Base-by-base conservation (phyloP, 805 yeast genomes). In the Cephaloascus albidus region DNA sequence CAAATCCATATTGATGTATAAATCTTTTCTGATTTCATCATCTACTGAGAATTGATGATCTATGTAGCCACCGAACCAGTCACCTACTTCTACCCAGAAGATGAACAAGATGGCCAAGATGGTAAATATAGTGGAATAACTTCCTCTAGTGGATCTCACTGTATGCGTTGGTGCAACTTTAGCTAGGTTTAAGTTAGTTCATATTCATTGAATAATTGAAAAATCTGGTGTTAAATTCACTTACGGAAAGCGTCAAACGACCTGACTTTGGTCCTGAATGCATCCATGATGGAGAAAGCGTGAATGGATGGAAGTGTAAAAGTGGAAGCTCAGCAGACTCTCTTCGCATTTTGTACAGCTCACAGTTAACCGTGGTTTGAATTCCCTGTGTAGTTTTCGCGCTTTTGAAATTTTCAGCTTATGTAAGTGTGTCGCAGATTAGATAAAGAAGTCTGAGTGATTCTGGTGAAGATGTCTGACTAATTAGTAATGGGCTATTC, bases 21-120 rank as follows among this genome's bases (percentile, higher is more conserved):
- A 70, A 27, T 72, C 72, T 41, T 73, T 74, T 40, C 70, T 61
- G 14, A 86, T 60, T 3, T 65, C 62, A 28, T 70, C 66, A 51
- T 85, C 94, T 3, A 93, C 94, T 3, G 70, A 64, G 56, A 85
- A 93, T 48, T 81, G 85, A 47, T 81, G 84, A 50, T 81, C 87
- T 5, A 83, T 72, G 41, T 71, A 72, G 2, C 97, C 97, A 40
- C 93, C 95, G 41, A 89, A 65, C 54, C 72, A 85, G 12, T 84
- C 81, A 5, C 97, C 95, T 20, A 88, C 60, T 54, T 89, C 94
- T 12, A 85, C 75, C 85, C 94, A 90, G 4, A 85, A 58, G 30
- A 89, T 64, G 51, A 87, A 75, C 14, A 86, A 50, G 15, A 84
- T 72, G 42, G 73, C 68, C 19, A 82, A 46, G n/a, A 72, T 66